A percentile compares a stretch with the other conserved stretches of the same genome.
These are phyloP conservation scores for Talaromyces thailandensis DNA, from an alignment of 495 filamentous ascomycete species.

Conservation along the genomic window DNA sequence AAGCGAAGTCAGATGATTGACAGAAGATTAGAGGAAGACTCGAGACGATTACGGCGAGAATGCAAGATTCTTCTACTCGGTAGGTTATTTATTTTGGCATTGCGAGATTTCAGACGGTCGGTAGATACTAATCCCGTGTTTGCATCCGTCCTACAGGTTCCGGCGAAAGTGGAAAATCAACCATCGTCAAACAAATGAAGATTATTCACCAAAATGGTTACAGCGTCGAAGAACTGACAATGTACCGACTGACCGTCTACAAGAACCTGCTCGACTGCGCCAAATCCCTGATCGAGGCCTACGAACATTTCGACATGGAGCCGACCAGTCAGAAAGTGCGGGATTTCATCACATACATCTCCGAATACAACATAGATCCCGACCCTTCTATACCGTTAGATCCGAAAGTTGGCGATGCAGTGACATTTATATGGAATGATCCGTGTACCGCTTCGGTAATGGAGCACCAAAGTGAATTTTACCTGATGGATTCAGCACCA, in stretches of 20 bases:
- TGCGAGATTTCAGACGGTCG: not conserved
- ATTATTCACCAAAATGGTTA: constrained; percentile 99
- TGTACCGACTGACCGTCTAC: constrained; percentile 93
- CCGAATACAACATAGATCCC: constrained; percentile 82
- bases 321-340: constrained; percentile 60
- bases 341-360: constrained; percentile 67
- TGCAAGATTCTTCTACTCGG: constrained; percentile 96
- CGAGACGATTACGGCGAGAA: constrained; percentile 80
- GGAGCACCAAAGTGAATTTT: constrained; percentile 95
- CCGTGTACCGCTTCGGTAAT: constrained; percentile 73
- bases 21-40: constrained; percentile 85
- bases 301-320: constrained; percentile 79
- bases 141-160: constrained; percentile 52
- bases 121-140: not conserved
- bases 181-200: constrained; percentile 99
- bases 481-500: constrained; percentile 97
- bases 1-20: constrained; percentile 93
- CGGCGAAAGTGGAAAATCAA: constrained; percentile 97
- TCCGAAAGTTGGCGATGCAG: constrained; percentile 66
- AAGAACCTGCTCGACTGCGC: constrained; percentile 97
- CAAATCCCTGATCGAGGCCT: constrained; percentile 80
- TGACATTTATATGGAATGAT: constrained; percentile 85
- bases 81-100: constrained; percentile 32
- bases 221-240: constrained; percentile 76
- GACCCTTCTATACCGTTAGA: constrained; percentile 80